A percentile compares a stretch with the other conserved stretches of the same genome.
These are phyloP conservation scores for Lathyrus oleraceus DNA, from an alignment of 306 rosid species.

Conservation along the genomic window DNA sequence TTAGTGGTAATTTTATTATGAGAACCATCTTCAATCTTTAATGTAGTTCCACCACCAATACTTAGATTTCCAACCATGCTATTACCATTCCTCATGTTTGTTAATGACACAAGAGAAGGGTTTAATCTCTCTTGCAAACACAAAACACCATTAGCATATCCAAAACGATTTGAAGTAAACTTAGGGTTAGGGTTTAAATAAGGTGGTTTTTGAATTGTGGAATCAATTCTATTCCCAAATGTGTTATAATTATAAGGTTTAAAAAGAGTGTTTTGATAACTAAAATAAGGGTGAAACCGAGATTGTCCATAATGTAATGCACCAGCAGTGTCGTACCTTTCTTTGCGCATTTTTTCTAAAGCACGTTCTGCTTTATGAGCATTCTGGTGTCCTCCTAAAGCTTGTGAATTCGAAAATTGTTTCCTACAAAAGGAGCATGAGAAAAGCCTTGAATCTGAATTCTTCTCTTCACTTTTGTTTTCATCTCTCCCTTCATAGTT, in stretches of 20 bases:
- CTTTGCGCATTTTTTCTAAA: constrained; percentile 57
- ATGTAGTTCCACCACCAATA: background rate
- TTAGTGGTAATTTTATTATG: no score
- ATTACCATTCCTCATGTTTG: background rate
- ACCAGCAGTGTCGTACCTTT: constrained; percentile 36
- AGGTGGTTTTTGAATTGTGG: constrained; percentile 61
- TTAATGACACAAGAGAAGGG: background rate
- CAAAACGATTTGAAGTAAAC: background rate
- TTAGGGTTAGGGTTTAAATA: constrained; percentile 35
- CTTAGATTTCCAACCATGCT: background rate
- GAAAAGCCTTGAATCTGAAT: constrained; percentile 38
- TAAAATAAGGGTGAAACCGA: constrained; percentile 34
- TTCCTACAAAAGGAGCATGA: constrained; percentile 72
- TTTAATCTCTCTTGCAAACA: background rate
- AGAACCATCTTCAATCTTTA: background rate
- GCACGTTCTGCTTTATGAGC: constrained; percentile 76
- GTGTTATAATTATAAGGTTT: constrained; percentile 13
- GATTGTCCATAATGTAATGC: constrained; percentile 13
- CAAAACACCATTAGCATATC: constrained; percentile 18
- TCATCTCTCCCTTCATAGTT: background rate
- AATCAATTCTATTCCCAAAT: constrained; percentile 57
- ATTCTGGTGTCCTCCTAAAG: constrained; percentile 86
- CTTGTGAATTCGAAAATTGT: constrained; percentile 69
- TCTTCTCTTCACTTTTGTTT: constrained; percentile 1
- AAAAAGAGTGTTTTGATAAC: constrained; percentile 29